Evolutionary conservation across 1,284 basidiomycete genomes (phyloP), one percentile per base, ranked within the genome.

Genomic region (Pulchroboletus neoregius): DNA sequence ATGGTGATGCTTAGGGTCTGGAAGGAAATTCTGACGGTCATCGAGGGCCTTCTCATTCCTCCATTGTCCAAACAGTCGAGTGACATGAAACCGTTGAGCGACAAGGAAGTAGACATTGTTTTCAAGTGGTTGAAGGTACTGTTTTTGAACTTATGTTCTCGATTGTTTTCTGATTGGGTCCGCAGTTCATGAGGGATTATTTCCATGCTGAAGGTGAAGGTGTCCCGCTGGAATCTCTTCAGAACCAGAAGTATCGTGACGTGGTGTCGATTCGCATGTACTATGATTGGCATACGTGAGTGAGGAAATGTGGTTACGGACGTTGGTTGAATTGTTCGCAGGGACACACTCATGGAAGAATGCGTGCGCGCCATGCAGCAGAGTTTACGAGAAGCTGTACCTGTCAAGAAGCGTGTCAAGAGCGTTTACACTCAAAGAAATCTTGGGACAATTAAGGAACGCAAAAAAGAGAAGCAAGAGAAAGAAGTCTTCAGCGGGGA

Each of bases 91-190:
- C 87, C 93, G 11, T 66, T 99, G 58, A 84, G 78, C 28, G 94
- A 96, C 60, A 94, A 95, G 70, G 95, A 98, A 70, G 90, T 98
- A 23, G 95, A 98, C 62, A 88, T 99, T 46, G 95, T 94, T 9
- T 94, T 98, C 73, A 96, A 94, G 64, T 99, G 96, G 96, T 70
- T 98, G 42, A 93, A 92, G 79, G 91, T 90, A 34, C 11, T 40
- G 18, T 30, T 18, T 15, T 50, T 24, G 11, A 30, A 24, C 8
- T 16, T 22, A 10, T 1, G 3, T 15, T 23, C 6, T 15, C 5
- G 31, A 23, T 22, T 34, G 5, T 6, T 35, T 43, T 50, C 28
- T 43, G 34, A 54, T 22, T 18, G 28, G 32, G 18, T 51, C 41
- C 46, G 20, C 53, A 94, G 87, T 96, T 96, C 72, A 64, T 99